Conservation (phyloP, 2,329 filamentous ascomycete species). For the Claviceps pazoutovae region DNA sequence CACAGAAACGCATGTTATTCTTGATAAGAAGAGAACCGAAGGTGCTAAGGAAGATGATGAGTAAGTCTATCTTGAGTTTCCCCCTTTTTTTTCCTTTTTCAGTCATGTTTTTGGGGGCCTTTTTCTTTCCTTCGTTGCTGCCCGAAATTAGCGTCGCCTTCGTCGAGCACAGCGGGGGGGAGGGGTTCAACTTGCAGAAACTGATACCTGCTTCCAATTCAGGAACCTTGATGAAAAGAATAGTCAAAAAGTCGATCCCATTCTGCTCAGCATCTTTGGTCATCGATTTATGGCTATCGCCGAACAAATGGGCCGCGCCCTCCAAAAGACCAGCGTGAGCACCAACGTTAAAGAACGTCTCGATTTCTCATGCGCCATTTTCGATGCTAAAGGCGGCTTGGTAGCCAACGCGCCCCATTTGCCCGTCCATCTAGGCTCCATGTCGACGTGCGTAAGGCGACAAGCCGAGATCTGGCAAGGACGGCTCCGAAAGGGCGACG, state of each 20-base stretch:
- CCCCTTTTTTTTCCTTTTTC: no score
- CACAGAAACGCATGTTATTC: conserved; percentile 76
- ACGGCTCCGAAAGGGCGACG: conserved; percentile 63
- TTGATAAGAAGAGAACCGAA: conserved; percentile 55
- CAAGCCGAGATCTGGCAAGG: conserved; percentile 70
- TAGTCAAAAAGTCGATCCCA: conserved; percentile 46
- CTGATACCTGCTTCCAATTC: neutral
- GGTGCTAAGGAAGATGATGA: conserved; percentile 21
- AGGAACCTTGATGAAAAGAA: conserved; percentile 9
- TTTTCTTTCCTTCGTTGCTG: neutral
- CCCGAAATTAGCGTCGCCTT: neutral
- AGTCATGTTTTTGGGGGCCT: neutral
- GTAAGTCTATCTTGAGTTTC: conserved; percentile 3
- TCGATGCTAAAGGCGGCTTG: conserved; percentile 60
- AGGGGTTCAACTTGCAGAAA: no score
- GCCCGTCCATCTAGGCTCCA: conserved; percentile 67
- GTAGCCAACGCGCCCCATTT: conserved; percentile 71
- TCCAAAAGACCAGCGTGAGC: conserved; percentile 70
- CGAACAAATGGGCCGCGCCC: conserved; percentile 67
- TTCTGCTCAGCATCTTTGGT: conserved; percentile 66
- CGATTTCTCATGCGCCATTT: conserved; percentile 71
- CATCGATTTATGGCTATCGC: conserved; percentile 79
- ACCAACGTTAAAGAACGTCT: conserved; percentile 74
- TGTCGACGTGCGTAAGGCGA: conserved; percentile 68
- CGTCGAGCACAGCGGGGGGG: neutral